phyloP scores from a whole-genome alignment of 495 filamentous ascomycete species.

The Penicillium cosmopolitanum region DNA sequence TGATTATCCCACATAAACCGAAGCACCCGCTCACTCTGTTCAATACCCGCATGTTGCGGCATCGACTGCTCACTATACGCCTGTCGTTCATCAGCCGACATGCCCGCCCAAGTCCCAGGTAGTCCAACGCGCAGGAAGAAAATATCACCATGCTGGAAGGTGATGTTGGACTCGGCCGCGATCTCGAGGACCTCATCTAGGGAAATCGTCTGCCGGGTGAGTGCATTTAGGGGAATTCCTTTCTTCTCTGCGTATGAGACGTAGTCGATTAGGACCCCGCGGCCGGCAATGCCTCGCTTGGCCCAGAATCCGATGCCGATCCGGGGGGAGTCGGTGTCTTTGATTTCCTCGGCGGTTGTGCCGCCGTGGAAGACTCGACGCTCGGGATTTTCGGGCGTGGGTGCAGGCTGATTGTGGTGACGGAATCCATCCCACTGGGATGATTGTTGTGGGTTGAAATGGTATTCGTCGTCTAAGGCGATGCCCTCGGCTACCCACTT shows the following conservation, averaged over 20 bases:
- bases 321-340: slow-evolving; percentile 51
- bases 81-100: slow-evolving; percentile 41
- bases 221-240: slow-evolving; percentile 56
- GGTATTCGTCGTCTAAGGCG: slow-evolving; percentile 69
- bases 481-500: slow-evolving; percentile 53
- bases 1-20: slow-evolving; percentile 73
- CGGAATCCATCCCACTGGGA: slow-evolving; percentile 83
- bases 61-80: slow-evolving; percentile 42
- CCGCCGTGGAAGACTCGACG: slow-evolving; percentile 57
- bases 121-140: slow-evolving; percentile 77
- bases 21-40: slow-evolving; percentile 66
- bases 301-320: slow-evolving; percentile 56
- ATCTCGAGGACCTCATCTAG: slow-evolving; percentile 52
- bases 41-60: slow-evolving; percentile 60
- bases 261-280: slow-evolving; percentile 61
- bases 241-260: slow-evolving; percentile 50
- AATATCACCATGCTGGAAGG: slow-evolving; percentile 64
- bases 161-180: slow-evolving; percentile 61
- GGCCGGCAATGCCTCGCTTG: slow-evolving; percentile 56
- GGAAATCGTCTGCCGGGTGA: slow-evolving; percentile 64
- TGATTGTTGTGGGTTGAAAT: slow-evolving; percentile 74
- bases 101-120: slow-evolving; percentile 45
- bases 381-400: slow-evolving; percentile 38
- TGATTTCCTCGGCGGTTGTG: slow-evolving; percentile 55
- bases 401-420: slow-evolving; percentile 52